phyloP scores from a whole-genome alignment of 257 asterid species.

The Dorcoceras hygrometricum region DNA sequence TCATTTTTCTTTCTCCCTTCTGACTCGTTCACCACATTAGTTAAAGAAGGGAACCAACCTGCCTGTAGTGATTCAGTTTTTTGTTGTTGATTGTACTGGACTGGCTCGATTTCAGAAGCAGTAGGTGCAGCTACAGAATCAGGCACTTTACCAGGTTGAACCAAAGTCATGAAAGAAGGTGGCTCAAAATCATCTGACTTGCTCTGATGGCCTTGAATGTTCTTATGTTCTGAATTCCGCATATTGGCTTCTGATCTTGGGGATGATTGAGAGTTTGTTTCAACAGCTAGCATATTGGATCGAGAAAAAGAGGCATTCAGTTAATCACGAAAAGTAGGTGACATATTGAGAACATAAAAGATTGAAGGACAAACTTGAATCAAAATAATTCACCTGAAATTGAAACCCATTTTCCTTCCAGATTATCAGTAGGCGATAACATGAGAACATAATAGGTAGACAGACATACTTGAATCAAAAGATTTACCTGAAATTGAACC shows the following conservation, averaged over 20 bases:
- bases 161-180: slow-evolving; percentile 75
- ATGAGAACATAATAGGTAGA: slow-evolving; percentile 10
- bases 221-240: slow-evolving; percentile 35
- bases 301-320: slow-evolving; percentile 36
- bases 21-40: slow-evolving; percentile 66
- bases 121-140: slow-evolving; percentile 21
- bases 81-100: slow-evolving; percentile 36
- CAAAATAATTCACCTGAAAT: neutral
- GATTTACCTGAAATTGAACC: slow-evolving; percentile 79
- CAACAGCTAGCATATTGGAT: slow-evolving; percentile 35
- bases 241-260: slow-evolving; percentile 38
- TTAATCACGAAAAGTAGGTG: slow-evolving; percentile 7
- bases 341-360: neutral
- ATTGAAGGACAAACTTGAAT: neutral
- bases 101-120: slow-evolving; percentile 54
- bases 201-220: slow-evolving; percentile 15
- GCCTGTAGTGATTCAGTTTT: slow-evolving; percentile 53
- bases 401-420: neutral
- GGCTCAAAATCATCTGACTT: slow-evolving; percentile 62
- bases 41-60: slow-evolving; percentile 74
- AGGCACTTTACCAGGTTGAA: slow-evolving; percentile 36
- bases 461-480: neutral
- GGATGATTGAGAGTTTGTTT: slow-evolving; percentile 28
- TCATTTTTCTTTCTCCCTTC: slow-evolving; percentile 85
- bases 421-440: slow-evolving; percentile 2